Evolutionary conservation across 2,329 filamentous ascomycete genomes (phyloP), one percentile per base, ranked within the genome.

Genomic region (Myriosclerotinia curreyana): DNA sequence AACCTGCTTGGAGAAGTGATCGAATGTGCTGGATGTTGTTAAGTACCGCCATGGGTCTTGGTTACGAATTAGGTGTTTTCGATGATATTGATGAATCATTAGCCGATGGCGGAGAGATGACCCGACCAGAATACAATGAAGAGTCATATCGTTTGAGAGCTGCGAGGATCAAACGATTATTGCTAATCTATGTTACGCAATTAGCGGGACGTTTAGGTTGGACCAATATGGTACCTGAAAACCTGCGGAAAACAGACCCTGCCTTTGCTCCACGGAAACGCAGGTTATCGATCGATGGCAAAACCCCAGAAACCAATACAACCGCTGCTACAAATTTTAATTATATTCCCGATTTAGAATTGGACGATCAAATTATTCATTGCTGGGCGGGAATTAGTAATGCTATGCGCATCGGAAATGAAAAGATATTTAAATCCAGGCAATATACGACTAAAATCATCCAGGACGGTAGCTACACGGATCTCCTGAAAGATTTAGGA

Each of bases 11-110:
- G 92, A 84, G 94, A 71, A 92, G 89, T 68, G 94, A 97, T 73
- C 89, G 92, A 62, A 96, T 97, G 91, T 96, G 91, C 74, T 97
- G 94, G 94, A 97, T 97, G 92, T 80, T 98, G 17, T 82, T 98
- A 38, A 96, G 92, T 73, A 96, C 92, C 46, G 92, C 92, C 17
- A 90, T 94, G 80, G 90, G 92, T 1, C 80, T 98, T 46, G 92
- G 91, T 0, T 96, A 96, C 70, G 95, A 99, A 76, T 85, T 99
- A 40, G 95, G 95, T 14, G 92, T 99, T 2, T 99, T 98, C 71
- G 95, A 98, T 70, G 87, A 93, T 65, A 91, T 93, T 68, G 91
- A 90, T 65, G 90, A 93, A 71, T 74, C 86, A 70, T 76, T 88
- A 63, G 82, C 82, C 65, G 79, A 85, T 59, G 79, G 83, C 65